A percentile compares a stretch with the other conserved stretches of the same genome.
Conservation (phyloP, 768 basidiomycete genomes). For the Boletus rubroflammeus region DNA sequence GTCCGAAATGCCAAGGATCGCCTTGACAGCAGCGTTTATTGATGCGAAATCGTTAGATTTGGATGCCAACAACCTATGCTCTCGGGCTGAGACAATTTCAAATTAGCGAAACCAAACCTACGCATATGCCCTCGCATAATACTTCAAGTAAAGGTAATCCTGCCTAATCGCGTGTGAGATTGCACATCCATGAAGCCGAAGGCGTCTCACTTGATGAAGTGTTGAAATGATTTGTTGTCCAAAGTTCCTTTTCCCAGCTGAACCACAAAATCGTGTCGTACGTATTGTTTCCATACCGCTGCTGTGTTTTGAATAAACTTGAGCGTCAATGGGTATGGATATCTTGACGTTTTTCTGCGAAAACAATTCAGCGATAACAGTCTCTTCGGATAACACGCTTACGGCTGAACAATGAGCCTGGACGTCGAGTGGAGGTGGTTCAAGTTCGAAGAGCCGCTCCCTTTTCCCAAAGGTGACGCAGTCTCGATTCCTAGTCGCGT, state of each 20-base stretch:
- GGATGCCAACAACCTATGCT: background rate
- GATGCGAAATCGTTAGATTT: background rate
- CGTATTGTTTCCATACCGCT: conserved; percentile 1
- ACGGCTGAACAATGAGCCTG: conserved; percentile 1
- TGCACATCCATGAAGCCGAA: background rate
- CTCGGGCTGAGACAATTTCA: background rate
- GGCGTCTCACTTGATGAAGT: background rate
- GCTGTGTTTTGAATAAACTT: background rate
- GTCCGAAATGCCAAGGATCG: background rate
- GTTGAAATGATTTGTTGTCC: conserved; percentile 1
- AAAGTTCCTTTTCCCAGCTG: conserved; percentile 1
- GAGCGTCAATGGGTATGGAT: background rate
- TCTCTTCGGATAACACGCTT: background rate
- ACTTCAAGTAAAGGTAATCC: conserved; percentile 4
- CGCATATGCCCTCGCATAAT: conserved; percentile 5
- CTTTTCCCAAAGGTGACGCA: background rate
- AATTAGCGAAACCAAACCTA: background rate
- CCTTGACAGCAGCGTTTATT: background rate
- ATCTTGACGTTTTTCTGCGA: background rate
- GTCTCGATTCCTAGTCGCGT: background rate
- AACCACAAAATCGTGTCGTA: conserved; percentile 1
- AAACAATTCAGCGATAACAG: background rate
- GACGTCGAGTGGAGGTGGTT: background rate
- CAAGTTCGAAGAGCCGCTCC: background rate
- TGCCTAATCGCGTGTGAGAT: background rate